Conservation (phyloP, 129 eudicot species). For the Sambucus nigra region DNA sequence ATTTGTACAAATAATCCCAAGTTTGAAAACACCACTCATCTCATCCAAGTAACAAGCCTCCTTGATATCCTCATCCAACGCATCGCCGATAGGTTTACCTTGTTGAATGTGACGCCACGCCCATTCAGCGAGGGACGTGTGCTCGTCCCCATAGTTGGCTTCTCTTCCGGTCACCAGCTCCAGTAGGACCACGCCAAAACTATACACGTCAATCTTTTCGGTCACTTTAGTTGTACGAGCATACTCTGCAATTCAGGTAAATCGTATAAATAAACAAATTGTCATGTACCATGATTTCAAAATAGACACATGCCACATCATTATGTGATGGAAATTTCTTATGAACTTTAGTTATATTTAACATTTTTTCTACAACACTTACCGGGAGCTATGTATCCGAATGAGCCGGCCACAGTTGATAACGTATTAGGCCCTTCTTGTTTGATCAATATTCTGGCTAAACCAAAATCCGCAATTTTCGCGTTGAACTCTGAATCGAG, state of each 20-base stretch:
- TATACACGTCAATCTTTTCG: conserved; percentile 73
- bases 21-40: conserved; percentile 46
- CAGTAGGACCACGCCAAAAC: conserved; percentile 81
- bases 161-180: conserved; percentile 80
- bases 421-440: conserved; percentile 39
- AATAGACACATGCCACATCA: too few species aligned
- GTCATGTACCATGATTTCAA: too few species aligned
- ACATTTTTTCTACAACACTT: conserved; percentile 1
- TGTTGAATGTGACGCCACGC: conserved; percentile 43
- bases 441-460: conserved; percentile 53
- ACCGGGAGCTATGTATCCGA: conserved; percentile 92
- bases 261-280: neutral
- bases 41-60: conserved; percentile 42
- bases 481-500: conserved; percentile 71
- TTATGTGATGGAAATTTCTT: too few species aligned
- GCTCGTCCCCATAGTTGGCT: conserved; percentile 49
- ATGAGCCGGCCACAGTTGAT: conserved; percentile 74
- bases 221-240: conserved; percentile 52
- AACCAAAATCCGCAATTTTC: conserved; percentile 94
- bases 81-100: conserved; percentile 33
- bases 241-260: conserved; percentile 34
- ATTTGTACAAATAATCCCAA: conserved; percentile 77
- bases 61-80: conserved; percentile 40
- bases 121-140: conserved; percentile 56
- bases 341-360: too few species aligned